phyloP scores from a whole-genome alignment of 1,139 yeast species.

The Protomyces inouyei region DNA sequence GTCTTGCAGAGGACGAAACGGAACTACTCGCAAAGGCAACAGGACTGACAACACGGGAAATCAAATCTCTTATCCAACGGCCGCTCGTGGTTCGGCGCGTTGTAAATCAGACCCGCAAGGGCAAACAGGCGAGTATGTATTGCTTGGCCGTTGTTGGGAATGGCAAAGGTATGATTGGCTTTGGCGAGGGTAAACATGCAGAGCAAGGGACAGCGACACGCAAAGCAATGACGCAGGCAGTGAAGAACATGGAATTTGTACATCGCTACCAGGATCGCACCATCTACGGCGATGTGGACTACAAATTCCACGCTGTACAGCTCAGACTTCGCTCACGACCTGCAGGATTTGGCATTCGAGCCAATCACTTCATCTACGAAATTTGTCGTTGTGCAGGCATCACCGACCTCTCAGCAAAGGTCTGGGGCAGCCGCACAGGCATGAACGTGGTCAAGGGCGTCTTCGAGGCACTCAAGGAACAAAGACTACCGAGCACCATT shows the following conservation, averaged over 20 bases:
- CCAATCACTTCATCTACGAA: constrained; percentile 84
- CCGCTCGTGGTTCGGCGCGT: constrained; percentile 51
- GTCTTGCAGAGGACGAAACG: constrained; percentile 21
- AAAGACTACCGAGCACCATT: constrained; percentile 76
- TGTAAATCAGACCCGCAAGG: constrained; percentile 88
- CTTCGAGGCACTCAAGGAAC: constrained; percentile 74
- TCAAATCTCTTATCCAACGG: constrained; percentile 20
- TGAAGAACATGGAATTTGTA: constrained; percentile 72
- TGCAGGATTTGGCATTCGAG: constrained; percentile 78
- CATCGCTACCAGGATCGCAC: constrained; percentile 91
- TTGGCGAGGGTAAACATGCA: constrained; percentile 91
- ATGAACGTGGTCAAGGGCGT: constrained; percentile 93
- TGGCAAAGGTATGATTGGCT: constrained; percentile 85
- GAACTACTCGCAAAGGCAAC: constrained; percentile 23
- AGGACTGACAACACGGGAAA: constrained; percentile 14
- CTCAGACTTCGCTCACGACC: constrained; percentile 81
- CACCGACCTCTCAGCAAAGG: constrained; percentile 85
- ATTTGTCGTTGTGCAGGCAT: constrained; percentile 94
- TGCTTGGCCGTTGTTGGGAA: constrained; percentile 90
- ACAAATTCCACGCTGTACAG: constrained; percentile 82
- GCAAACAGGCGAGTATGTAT: constrained; percentile 81
- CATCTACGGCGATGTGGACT: constrained; percentile 74
- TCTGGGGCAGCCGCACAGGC: constrained; percentile 85
- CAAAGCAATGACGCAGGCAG: constrained; percentile 93
- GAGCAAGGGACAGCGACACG: constrained; percentile 72